A percentile compares a stretch with the other conserved stretches of the same genome.
phyloP scores from a whole-genome alignment of 768 basidiomycete genomes.

The Suillus occidentalis region DNA sequence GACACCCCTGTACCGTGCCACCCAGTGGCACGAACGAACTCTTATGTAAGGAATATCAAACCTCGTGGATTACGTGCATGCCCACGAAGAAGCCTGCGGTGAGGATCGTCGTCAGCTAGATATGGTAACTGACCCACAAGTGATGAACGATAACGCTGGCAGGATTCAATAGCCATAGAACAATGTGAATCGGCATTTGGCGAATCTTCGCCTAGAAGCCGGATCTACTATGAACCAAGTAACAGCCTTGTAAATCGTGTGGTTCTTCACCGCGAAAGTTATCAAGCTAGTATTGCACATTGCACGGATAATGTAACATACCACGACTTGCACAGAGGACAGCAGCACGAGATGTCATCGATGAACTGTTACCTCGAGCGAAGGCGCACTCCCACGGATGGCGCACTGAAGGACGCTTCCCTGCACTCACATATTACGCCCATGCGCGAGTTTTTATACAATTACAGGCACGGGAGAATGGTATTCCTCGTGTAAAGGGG shows the following conservation, averaged over 20 bases:
- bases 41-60: not conserved
- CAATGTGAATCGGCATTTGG: not conserved
- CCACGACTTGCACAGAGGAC: not conserved
- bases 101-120: not conserved
- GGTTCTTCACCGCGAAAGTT: not conserved
- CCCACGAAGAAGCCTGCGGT: slow-evolving; percentile 1
- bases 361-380: not conserved
- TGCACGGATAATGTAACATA: not conserved
- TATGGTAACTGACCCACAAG: not conserved
- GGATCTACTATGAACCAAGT: not conserved
- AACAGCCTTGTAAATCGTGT: not conserved
- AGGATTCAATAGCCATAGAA: not conserved
- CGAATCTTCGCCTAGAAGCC: not conserved
- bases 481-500: not conserved
- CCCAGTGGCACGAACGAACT: not conserved
- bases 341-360: not conserved
- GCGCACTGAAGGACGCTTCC: not conserved
- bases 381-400: not conserved
- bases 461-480: not conserved
- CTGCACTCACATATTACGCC: not conserved
- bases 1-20: not conserved
- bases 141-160: not conserved
- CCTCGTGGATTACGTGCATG: not conserved
- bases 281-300: not conserved
- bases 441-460: not conserved